Base-by-base conservation (phyloP, 2,329 filamentous ascomycete genomes). In the Clarireedia paspali region DNA sequence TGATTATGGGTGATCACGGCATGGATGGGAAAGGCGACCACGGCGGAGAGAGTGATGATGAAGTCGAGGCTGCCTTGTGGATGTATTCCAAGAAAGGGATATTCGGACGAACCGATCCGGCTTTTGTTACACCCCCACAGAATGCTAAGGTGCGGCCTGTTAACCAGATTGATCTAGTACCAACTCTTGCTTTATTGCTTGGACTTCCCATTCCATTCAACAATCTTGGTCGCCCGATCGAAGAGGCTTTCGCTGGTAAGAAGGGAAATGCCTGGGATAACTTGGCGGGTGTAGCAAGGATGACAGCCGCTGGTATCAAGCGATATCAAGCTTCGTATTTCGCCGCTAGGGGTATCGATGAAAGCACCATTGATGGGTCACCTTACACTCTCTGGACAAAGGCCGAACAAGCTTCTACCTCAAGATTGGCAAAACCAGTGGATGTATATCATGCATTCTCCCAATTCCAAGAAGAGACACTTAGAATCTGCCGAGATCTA, bases 1-100 rank as follows among this genome's bases (percentile, higher is more conserved):
- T 99, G 20, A 88, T 99, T 14, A 95, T 99, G 90, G 94, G 94
- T n/a, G 94, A 99, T 69, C 94, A 99, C 68, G 94, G 94, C 10
- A 99, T 99, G 94, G 94, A 99, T 70, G 77, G 82, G 59, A 97
- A 99, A 74, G 94, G 94, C 17, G 94, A 99, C 63, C 94, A 99
- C 68, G 94, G 94, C n/a, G 94, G 94, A 54, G 94, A 99, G 74
- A 96, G 92, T 34, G 89, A 96, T 63, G 91, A 97, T 61, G 94
- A 99, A 70, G 83, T 99, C 6, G 85, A 99, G 71, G 91, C 94
- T 55, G 91, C 94, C 2, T 72, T 99, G 47, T 99, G 94, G 92
- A 95, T 99, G 91, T 99, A 97, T 70, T 95, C 94, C 1, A 95
- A 91, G 71, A 85, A 83, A 63, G 84, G 84, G 0, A 71, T 89